phyloP scores from a whole-genome alignment of 2,329 filamentous ascomycete species.

The Zasmidium cellare region DNA sequence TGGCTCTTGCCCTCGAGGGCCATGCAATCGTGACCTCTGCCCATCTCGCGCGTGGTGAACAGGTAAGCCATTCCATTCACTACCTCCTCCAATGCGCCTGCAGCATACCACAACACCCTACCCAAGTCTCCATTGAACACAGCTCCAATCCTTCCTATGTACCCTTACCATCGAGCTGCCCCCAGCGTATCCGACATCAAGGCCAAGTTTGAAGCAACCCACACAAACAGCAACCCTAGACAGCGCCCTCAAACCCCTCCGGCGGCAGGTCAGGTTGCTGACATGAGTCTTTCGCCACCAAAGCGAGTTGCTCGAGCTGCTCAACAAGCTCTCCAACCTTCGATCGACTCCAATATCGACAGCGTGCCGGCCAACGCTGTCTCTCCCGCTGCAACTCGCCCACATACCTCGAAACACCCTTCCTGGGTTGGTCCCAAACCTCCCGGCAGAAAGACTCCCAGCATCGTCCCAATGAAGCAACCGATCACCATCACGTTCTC shows the following conservation, averaged over 20 bases:
- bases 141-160: neutral
- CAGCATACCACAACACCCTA: neutral
- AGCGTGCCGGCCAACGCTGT: slow-evolving; percentile 2
- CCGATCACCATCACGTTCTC: slow-evolving; percentile 62
- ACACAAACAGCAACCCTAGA: neutral
- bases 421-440: slow-evolving; percentile 33
- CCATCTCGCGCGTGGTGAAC: neutral
- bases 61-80: slow-evolving; percentile 1
- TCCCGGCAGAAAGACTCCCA: slow-evolving; percentile 15
- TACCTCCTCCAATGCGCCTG: neutral
- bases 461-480: slow-evolving; percentile 29
- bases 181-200: slow-evolving; percentile 1
- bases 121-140: neutral
- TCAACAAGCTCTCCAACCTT: slow-evolving; percentile 7
- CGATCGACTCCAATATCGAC: slow-evolving; percentile 14
- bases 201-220: neutral
- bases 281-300: slow-evolving; percentile 4
- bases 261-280: slow-evolving; percentile 5
- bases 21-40: neutral
- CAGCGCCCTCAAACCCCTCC: neutral
- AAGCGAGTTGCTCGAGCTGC: slow-evolving; percentile 1
- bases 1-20: neutral
- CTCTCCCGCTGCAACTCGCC: slow-evolving; percentile 5
- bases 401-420: slow-evolving; percentile 13
- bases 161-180: neutral